These are phyloP conservation scores for Septoria linicola DNA, from an alignment of 2,329 filamentous ascomycete species.

Conservation along the genomic window DNA sequence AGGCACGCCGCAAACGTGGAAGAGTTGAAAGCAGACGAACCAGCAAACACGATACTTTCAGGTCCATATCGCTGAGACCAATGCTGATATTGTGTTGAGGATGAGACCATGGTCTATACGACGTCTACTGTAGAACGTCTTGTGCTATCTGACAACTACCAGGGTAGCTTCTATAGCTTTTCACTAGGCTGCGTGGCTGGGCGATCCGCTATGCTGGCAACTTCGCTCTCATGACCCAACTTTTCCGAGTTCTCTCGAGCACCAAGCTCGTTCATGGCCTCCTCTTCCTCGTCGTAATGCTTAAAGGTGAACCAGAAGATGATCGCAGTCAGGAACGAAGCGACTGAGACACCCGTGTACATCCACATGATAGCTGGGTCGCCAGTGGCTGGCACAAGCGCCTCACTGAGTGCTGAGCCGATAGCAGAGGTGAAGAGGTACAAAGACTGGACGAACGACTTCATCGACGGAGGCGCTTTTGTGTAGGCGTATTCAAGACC, in stretches of 20 bases:
- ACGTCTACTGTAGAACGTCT: no score
- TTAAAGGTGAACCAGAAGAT: constrained; percentile 35
- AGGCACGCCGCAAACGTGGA: no score
- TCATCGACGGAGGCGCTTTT: constrained; percentile 49
- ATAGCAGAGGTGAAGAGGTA: constrained; percentile 61
- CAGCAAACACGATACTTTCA: no score
- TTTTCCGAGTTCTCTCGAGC: constrained; percentile 23
- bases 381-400: constrained; percentile 59
- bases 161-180: constrained; percentile 11
- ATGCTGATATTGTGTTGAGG: no score
- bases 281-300: constrained; percentile 51
- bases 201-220: constrained; percentile 11
- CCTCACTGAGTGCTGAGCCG: constrained; percentile 60
- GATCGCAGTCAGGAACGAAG: constrained; percentile 26
- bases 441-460: constrained; percentile 54
- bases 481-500: constrained; percentile 51
- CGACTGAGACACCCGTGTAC: constrained; percentile 37
- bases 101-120: no score
- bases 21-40: no score
- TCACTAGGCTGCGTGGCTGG: constrained; percentile 14
- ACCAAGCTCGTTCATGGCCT: constrained; percentile 52
- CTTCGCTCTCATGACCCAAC: constrained; percentile 18
- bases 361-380: constrained; percentile 68
- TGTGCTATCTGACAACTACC: background rate
- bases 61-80: no score